Conservation (phyloP, 805 yeast species). For the Yarrowia sp. region DNA sequence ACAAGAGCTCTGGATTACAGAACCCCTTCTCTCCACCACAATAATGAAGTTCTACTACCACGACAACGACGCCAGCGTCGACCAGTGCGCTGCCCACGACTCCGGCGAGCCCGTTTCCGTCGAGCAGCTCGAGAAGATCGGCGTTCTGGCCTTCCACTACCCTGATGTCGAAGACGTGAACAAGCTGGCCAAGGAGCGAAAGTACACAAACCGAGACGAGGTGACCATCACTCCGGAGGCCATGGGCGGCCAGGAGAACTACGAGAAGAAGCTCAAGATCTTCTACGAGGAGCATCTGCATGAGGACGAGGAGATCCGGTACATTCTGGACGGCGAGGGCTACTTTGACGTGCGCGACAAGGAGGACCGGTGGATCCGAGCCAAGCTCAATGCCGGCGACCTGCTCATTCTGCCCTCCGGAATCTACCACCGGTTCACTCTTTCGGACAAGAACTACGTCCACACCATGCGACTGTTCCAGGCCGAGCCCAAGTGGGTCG, state of each 20-base stretch:
- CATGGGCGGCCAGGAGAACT: constrained; percentile 62
- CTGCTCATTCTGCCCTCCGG: constrained; percentile 75
- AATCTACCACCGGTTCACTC: constrained; percentile 88
- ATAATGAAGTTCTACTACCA: constrained; percentile 57
- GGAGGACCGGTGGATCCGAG: constrained; percentile 72
- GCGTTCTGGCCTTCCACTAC: constrained; percentile 63
- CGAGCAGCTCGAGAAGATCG: constrained; percentile 54
- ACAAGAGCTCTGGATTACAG: too few relatives aligned
- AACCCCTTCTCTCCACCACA: too few relatives aligned
- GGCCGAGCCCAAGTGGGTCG: constrained; percentile 96
- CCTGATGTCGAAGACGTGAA: constrained; percentile 56
- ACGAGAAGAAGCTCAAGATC: constrained; percentile 60
- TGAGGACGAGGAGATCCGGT: constrained; percentile 96
- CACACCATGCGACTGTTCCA: constrained; percentile 80
- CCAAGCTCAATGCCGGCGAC: constrained; percentile 62
- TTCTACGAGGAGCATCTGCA: constrained; percentile 87
- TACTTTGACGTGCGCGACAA: constrained; percentile 80
- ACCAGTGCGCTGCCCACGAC: constrained; percentile 69
- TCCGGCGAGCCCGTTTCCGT: constrained; percentile 58
- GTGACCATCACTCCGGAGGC: constrained; percentile 59
- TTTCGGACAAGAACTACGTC: constrained; percentile 60
- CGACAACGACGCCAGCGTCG: constrained; percentile 56
- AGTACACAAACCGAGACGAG: constrained; percentile 77
- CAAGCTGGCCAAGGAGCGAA: constrained; percentile 61
- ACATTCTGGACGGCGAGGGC: constrained; percentile 85